Percentiles rank a stretch among this genome's conserved stretches.
Evolutionary conservation across 306 rosid species (phyloP).

Genomic region (Geum urbanum): DNA sequence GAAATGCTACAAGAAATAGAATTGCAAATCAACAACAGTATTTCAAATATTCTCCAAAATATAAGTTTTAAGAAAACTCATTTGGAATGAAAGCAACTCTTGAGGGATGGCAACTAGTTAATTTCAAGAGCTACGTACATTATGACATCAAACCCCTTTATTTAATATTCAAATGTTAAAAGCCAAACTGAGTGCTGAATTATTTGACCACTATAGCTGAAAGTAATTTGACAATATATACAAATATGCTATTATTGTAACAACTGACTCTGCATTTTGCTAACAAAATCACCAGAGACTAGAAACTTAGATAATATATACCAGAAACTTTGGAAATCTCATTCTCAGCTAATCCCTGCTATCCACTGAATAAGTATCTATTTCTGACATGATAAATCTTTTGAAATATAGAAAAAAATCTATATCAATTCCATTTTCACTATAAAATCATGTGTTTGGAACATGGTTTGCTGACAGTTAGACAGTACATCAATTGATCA

Average conservation of each 20-base stretch:
- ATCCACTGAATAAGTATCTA: not conserved
- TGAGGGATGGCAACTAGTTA: not conserved
- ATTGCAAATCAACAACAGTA: slow-evolving; percentile 24
- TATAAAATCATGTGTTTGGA: not conserved
- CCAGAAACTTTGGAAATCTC: not conserved
- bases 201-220: slow-evolving; percentile 1
- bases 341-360: not conserved
- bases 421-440: not conserved
- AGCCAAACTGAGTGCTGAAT: not conserved
- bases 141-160: not conserved
- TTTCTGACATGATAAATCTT: slow-evolving; percentile 1
- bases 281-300: not conserved
- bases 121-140: not conserved
- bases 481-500: slow-evolving; percentile 17
- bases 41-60: not conserved
- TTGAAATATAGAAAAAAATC: not conserved
- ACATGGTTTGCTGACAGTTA: not conserved
- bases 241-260: not conserved
- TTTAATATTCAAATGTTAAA: not conserved
- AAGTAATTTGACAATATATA: slow-evolving; percentile 2
- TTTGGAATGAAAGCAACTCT: slow-evolving; percentile 19
- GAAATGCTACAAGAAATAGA: slow-evolving; percentile 65
- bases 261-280: not conserved
- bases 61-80: not conserved
- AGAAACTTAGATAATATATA: not conserved